Conservation (phyloP, 2,329 filamentous ascomycete genomes). For the Trichothecium roseum region DNA sequence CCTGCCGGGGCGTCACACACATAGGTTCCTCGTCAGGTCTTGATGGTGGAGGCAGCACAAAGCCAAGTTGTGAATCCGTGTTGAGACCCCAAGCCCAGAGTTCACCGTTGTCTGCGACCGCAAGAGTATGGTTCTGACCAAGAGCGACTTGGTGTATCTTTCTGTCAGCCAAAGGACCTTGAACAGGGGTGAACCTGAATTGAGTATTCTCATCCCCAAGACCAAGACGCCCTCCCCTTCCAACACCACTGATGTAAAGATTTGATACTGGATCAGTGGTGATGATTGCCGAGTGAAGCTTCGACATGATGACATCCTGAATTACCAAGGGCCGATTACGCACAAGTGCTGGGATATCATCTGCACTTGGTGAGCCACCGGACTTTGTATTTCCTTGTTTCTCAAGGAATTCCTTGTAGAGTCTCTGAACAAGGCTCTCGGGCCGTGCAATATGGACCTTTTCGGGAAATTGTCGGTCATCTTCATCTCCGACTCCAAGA, state of each 20-base stretch:
- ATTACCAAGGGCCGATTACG: constrained; percentile 63
- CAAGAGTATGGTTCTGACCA: constrained; percentile 85
- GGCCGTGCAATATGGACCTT: constrained; percentile 68
- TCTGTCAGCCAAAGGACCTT: constrained; percentile 64
- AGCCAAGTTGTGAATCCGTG: constrained; percentile 75
- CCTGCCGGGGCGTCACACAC: constrained; percentile 71
- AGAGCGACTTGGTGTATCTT: constrained; percentile 70
- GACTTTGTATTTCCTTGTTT: constrained; percentile 7
- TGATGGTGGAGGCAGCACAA: constrained; percentile 56
- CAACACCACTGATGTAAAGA: constrained; percentile 85
- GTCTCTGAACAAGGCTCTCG: constrained; percentile 61
- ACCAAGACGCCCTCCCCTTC: constrained; percentile 79
- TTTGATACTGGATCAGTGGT: constrained; percentile 84
- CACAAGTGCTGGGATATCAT: constrained; percentile 62
- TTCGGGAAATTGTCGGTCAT: constrained; percentile 89
- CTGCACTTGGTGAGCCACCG: constrained; percentile 15
- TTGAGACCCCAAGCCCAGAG: constrained; percentile 95
- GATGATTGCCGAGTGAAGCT: constrained; percentile 80
- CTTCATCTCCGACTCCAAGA: constrained; percentile 87
- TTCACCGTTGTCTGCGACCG: constrained; percentile 75
- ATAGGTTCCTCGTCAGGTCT: constrained; percentile 74
- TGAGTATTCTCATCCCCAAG: constrained; percentile 83
- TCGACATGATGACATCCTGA: constrained; percentile 78
- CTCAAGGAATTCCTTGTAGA: constrained; percentile 49
- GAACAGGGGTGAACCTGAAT: constrained; percentile 76